Conservation (phyloP, 805 yeast species). For the Saitoella complicata region DNA sequence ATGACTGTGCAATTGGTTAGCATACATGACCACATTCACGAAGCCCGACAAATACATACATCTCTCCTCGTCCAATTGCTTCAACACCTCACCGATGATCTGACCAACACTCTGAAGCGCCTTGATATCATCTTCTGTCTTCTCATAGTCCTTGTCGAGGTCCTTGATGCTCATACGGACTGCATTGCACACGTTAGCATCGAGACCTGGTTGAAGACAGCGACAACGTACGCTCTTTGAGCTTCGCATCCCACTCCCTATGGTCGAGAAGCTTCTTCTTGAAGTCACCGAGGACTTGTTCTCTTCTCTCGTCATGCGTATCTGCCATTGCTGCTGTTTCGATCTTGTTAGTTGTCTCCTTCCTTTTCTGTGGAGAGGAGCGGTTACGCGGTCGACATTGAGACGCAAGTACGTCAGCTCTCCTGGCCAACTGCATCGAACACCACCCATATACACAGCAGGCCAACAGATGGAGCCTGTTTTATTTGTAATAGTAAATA, state of each 20-base stretch:
- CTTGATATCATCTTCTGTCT: constrained; percentile 92
- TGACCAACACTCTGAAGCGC: constrained; percentile 96
- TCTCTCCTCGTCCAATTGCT: constrained; percentile 85
- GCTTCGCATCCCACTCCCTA: constrained; percentile 81
- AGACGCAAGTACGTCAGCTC: no score
- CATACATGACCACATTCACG: background rate
- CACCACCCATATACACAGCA: no score
- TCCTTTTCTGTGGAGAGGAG: no score
- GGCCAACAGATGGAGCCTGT: no score
- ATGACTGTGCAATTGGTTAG: constrained; percentile 27
- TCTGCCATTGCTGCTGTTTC: no score
- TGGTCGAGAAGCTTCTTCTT: constrained; percentile 82
- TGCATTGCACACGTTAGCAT: no score
- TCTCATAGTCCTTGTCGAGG: constrained; percentile 66
- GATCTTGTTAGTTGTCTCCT: no score
- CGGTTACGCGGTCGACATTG: no score
- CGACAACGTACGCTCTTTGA: constrained; percentile 35
- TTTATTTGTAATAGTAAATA: no score
- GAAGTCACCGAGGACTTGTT: constrained; percentile 58
- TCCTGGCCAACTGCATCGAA: no score
- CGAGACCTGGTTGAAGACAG: no score
- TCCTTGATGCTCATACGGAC: constrained; percentile 70
- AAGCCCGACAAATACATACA: constrained; percentile 18
- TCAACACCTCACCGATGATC: constrained; percentile 89
- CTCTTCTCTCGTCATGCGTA: constrained; percentile 45